A percentile compares a stretch with the other conserved stretches of the same genome.
Conservation (phyloP, 2,329 filamentous ascomycete species). For the Neonectria magnoliae region DNA sequence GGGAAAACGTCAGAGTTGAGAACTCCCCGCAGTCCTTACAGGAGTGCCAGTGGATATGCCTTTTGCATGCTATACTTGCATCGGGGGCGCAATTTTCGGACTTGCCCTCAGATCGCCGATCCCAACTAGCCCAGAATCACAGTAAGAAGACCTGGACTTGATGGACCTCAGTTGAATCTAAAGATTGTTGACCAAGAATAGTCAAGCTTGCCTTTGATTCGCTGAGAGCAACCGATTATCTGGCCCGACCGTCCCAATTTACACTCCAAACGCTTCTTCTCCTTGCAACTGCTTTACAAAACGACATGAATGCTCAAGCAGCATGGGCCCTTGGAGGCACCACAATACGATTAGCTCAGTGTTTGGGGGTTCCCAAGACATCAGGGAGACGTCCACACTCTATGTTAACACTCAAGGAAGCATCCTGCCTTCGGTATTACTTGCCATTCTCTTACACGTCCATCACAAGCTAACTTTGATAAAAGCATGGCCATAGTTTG, state of each 20-base stretch:
- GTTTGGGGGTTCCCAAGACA: slow-evolving; percentile 28
- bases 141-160: neutral
- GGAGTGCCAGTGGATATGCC: slow-evolving; percentile 17
- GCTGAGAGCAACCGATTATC: slow-evolving; percentile 20
- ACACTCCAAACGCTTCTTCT: slow-evolving; percentile 30
- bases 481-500: slow-evolving; percentile 30
- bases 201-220: slow-evolving; percentile 23
- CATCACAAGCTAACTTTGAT: neutral
- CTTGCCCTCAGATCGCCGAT: neutral
- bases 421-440: slow-evolving; percentile 20
- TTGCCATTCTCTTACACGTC: rapidly evolving
- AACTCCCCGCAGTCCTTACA: neutral
- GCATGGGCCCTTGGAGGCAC: slow-evolving; percentile 33
- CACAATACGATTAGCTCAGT: slow-evolving; percentile 29
- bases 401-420: slow-evolving; percentile 10
- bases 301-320: slow-evolving; percentile 33
- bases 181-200: neutral
- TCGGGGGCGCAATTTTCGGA: slow-evolving; percentile 36
- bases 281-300: slow-evolving; percentile 32
- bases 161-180: rapidly evolving
- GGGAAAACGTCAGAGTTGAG: neutral
- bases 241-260: slow-evolving; percentile 28
- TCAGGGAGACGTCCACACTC: neutral
- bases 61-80: slow-evolving; percentile 34
- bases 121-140: slow-evolving; percentile 16